phyloP scores from a whole-genome alignment of 2,329 filamentous ascomycete genomes.

The Aureobasidium sp. region DNA sequence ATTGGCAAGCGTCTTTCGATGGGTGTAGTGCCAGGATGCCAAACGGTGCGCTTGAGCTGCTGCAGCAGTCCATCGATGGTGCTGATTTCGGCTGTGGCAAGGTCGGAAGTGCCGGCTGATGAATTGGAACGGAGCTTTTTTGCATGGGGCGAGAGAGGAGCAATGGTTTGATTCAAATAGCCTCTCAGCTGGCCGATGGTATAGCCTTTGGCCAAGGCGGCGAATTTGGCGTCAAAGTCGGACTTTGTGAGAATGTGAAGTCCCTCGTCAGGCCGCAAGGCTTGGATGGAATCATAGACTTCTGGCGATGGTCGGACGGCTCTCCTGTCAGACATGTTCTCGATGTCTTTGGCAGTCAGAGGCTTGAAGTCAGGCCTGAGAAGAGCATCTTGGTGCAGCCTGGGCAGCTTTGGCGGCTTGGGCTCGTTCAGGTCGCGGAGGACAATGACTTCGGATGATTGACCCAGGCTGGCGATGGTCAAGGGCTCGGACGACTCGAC shows the following conservation, averaged over 20 bases:
- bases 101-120: not conserved
- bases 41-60: not conserved
- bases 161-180: not conserved
- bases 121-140: not conserved
- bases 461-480: slow-evolving; percentile 17
- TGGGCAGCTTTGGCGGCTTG: not conserved
- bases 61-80: not conserved
- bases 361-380: not conserved
- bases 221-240: not conserved
- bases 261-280: not conserved
- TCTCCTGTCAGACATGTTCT: slow-evolving; percentile 2
- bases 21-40: not conserved
- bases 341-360: slow-evolving; percentile 3
- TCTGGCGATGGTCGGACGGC: not conserved
- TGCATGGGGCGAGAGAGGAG: no score
- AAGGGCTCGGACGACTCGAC: slow-evolving; percentile 15
- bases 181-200: not conserved
- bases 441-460: slow-evolving; percentile 19
- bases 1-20: not conserved
- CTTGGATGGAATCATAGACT: slow-evolving; percentile 12
- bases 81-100: not conserved
- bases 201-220: not conserved
- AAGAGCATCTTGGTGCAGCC: no score
- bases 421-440: slow-evolving; percentile 17
- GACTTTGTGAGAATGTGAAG: not conserved